phyloP scores from a whole-genome alignment of 306 rosid species.

The Sicyos baderoa region DNA sequence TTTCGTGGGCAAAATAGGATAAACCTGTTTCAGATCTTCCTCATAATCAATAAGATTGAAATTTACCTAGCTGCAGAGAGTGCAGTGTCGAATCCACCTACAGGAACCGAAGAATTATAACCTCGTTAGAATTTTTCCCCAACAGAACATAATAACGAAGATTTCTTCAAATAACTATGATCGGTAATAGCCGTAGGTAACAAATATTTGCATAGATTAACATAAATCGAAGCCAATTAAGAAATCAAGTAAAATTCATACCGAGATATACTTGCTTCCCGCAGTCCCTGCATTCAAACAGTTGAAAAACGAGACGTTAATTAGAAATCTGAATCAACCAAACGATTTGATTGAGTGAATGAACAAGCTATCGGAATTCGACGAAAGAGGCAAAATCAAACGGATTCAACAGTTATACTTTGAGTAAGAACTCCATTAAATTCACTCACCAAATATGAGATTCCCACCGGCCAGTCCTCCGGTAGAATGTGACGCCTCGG shows the following conservation, averaged over 20 bases:
- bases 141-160: neutral
- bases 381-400: neutral
- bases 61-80: constrained; percentile 93
- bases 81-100: constrained; percentile 99
- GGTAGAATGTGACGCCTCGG: no score
- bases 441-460: constrained; percentile 82
- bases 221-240: constrained; percentile 22
- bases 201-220: constrained; percentile 14
- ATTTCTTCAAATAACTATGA: constrained; percentile 8
- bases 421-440: constrained; percentile 2
- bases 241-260: constrained; percentile 34
- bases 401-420: neutral
- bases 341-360: constrained; percentile 10
- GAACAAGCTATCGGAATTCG: neutral
- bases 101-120: constrained; percentile 26
- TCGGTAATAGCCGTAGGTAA: constrained; percentile 26
- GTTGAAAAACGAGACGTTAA: constrained; percentile 11
- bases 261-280: constrained; percentile 98
- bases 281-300: constrained; percentile 68
- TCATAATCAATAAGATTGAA: neutral
- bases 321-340: neutral
- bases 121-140: constrained; percentile 23
- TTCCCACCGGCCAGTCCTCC: no score
- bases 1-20: neutral
- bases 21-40: no score